Percentiles rank a stretch among this genome's conserved stretches.
Conservation (phyloP, 495 filamentous ascomycete species). For the Penicillium roqueforti region DNA sequence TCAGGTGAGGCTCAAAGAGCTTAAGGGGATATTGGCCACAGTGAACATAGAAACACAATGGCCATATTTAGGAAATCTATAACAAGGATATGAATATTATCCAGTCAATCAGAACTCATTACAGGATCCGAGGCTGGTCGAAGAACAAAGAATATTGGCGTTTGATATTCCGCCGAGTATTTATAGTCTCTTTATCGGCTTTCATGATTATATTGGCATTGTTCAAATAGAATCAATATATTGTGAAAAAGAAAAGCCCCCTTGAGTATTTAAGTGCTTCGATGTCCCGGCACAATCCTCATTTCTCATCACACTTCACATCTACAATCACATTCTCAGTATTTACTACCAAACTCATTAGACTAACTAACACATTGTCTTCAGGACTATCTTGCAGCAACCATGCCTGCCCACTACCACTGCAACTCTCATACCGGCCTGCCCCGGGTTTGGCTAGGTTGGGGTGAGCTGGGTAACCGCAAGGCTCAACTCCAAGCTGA, state of each 20-base stretch:
- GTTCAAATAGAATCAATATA: neutral
- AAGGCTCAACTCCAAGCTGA: constrained; percentile 1
- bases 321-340: neutral
- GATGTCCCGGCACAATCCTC: neutral
- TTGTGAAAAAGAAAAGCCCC: neutral
- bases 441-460: constrained; percentile 1
- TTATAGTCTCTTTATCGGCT: neutral
- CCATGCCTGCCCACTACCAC: neutral
- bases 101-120: neutral
- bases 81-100: neutral
- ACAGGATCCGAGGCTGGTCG: neutral
- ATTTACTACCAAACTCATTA: neutral
- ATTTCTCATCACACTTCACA: neutral
- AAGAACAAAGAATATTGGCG: neutral
- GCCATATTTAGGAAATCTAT: neutral
- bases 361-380: neutral
- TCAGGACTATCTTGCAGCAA: neutral
- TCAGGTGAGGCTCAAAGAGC: neutral
- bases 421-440: neutral
- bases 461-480: constrained; percentile 2
- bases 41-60: neutral
- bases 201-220: neutral
- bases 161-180: neutral
- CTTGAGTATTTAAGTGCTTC: neutral
- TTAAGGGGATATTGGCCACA: neutral